Evolutionary conservation across 2,329 filamentous ascomycete species (phyloP), one percentile per base, ranked within the genome.

Genomic region (Xylariales sp.): DNA sequence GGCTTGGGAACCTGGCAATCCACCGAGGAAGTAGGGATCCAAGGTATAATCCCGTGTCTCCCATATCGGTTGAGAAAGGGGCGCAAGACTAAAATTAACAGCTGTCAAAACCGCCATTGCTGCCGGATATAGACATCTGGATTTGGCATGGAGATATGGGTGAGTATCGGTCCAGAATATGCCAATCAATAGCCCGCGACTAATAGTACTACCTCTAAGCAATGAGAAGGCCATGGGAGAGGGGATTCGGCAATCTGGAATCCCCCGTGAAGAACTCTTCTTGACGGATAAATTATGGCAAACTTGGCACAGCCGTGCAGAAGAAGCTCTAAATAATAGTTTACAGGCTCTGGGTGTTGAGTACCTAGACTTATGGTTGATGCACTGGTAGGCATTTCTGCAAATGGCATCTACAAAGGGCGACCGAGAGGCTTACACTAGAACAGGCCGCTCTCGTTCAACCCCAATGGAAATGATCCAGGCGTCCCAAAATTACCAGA

Each of bases 231-330:
- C 15, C 10, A 16, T 29, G 10, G 14, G 28, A 2, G n/a, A 29
- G 15, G 29, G 29, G 17, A 17, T 17, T 13, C 11, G 10, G 10
- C 29, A 31, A 16, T 10, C 29, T 3, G 86, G 86, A 17, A 68
- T 85, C 51, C 85, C 82, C 72, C 76, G 88, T 43, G 77, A 84
- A 57, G 85, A 93, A 40, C 65, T 94, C 43, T 94, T 93, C 64
- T 78, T 94, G 42, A 85, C 87, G 39, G 87, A 81, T 52, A 94
- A 95, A 73, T 74, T 90, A 27, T 94, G 88, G 85, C 83, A 80
- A 54, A 88, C 85, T 35, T 90, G 85, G 67, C 82, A 84, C 61
- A 77, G 76, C 19, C 72, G 81, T 5, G 80, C 80, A 5, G 80
- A 85, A 61, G 66, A 83, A 52, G 79, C 75, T 23, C 71, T 93